Base-by-base conservation (phyloP, 2,329 filamentous ascomycete genomes). In the Colletotrichum higginsianum region DNA sequence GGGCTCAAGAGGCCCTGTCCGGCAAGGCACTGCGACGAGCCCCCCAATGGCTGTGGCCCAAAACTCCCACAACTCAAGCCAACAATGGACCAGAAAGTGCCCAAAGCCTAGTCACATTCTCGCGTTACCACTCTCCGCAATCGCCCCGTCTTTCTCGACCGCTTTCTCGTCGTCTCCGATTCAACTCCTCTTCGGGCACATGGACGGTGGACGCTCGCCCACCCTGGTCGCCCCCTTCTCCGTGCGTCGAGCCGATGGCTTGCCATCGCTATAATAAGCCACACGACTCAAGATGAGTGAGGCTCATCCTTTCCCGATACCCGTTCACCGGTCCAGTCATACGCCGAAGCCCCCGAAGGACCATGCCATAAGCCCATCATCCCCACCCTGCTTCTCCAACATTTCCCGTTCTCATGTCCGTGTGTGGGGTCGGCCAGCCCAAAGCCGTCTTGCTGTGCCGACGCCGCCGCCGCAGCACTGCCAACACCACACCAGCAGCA, bases 191-290 rank as follows among this genome's bases (percentile, higher is more conserved):
- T 21, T 58, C 47, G 35, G 49, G 60, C 50, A 23, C 61, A 61
- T 9, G 50, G 16, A 15, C 50, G 18, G 26, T 62, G 64, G 64
- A 40, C 23, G 8, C 38, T 67, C 47, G 49, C 64, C 38, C 38
- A 62, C 64, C 63, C 68, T 58, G 52, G 64, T 61, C 58, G 26
- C 49, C 65, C 58, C 57, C 64, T 67, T 71, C 68, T 67, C 58
- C 64, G 57, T 68, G 68, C 68, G 64, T 71, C 68, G 67, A 52
- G 65, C 38, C 44, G 52, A 67, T 53, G 50, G 58, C 38, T 50
- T 46, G 42, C 23, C 30, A 56, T 55, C 42, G 26, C 63, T 61
- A 67, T 46, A 42, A 12, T 46, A 47, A 67, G 49, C 49, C 42
- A 40, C 26, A 50, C 13, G 60, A 50, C 40, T 23, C 35, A 35